Evolutionary conservation across 140 eudicot genomes (phyloP), one percentile per base, ranked within the genome.

Genomic region (Senecio squalidus): DNA sequence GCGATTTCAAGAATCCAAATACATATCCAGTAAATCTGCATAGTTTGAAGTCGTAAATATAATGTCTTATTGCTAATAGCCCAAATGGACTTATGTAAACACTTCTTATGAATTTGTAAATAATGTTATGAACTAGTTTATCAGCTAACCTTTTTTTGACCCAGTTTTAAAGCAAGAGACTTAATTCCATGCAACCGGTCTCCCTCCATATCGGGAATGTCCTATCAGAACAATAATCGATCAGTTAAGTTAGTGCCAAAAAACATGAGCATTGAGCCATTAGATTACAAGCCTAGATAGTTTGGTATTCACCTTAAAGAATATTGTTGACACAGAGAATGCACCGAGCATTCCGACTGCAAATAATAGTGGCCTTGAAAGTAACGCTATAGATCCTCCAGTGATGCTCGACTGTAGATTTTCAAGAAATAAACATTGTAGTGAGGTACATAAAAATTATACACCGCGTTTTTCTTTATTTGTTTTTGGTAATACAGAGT

Each of bases 1-100:
- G 74, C 59, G 18, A 68, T 58, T 68, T 68, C 74, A 58, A 68
- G 74, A 34, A 58, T 22, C 74, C 74, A 58, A 68, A 68, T 58
- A 57, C 74, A 68, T 22, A 26, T 58, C 74, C 67, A 58, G 29
- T 21, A 68, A 67, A 68, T 68, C 74, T 68, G 33, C 53, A 68
- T 7, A 55, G 23, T 9, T 24, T 38, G 6, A 3, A 26, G 18
- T 22, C 7, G 27, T 60, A 25, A 17, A 2, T 27, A 54, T 5
- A 3, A 16, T 30, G 29, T 33, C 3, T 31, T 18, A 55, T 34
- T 34, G 39, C 17, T 23, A 36, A 2, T 3, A 54, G 60, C 11
- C 11, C 10, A 52, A n/a, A 52, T 23, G 56, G 56, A 41, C 48
- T 14, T 48, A n/a, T n/a, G n/a, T n/a, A n/a, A n/a, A n/a, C n/a